Evolutionary conservation across 2,329 filamentous ascomycete genomes (phyloP), one percentile per base, ranked within the genome.

Genomic region (Tolypocladium guangdongense): DNA sequence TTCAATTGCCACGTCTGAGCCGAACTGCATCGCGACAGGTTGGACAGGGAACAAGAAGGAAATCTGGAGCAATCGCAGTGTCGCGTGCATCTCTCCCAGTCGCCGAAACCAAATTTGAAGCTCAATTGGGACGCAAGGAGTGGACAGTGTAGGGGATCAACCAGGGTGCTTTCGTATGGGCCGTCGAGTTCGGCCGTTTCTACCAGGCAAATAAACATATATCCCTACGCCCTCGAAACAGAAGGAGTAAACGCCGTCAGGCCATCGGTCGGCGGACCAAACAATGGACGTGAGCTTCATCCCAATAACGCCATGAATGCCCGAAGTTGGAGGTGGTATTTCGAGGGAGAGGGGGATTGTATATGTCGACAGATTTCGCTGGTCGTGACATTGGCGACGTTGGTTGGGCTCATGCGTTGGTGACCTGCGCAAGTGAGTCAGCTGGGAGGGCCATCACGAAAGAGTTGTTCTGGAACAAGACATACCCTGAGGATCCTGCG

Each of bases 401-500:
- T 38, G 54, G 45, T 52, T 16, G 24, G 30, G 39, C 65, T 81
- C 71, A 82, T 69, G 78, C 79, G 63, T 82, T 82, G 69, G 78
- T 82, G 56, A 82, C 79, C 78, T 81, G 51, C 3, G 30, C 33
- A 3, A 37, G 35, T 16, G 14, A 46, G 20, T 20, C 22, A 20
- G 8, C 4, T 7, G 33, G 30, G 27, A 32, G 10, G 8, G 2
- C 47, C 24, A 33, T 30, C 1, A 22, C 22, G 8, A 7, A 30
- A 1, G 12, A 8, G 4, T 1, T 1, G 6, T 20, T 18, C 45
- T 16, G 30, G 2, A n/a, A 6, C 8, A 11, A 49, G 54, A 74
- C 81, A 60, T 80, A 95, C 92, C 83, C 95, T 88, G 66, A 97
- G 81, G 71, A 97, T 96, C 73, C 88, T 87, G 73, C 92, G 84